Evolutionary conservation across 257 asterid genomes (phyloP), one percentile per base, ranked within the genome.

Genomic region (Gentiana macrophylla): DNA sequence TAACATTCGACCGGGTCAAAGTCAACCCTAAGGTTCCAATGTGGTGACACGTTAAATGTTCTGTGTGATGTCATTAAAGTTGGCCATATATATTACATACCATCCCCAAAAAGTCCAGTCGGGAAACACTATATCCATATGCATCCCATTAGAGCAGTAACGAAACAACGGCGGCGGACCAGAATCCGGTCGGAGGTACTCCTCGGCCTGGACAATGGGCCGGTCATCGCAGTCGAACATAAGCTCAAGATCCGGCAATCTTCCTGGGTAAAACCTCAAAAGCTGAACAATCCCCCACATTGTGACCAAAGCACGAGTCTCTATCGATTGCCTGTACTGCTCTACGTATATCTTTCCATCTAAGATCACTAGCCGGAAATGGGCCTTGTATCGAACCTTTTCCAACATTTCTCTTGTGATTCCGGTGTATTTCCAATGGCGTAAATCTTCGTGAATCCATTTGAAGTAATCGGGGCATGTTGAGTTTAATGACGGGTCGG

Each of bases 31-130:
- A 94, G 97, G 61, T 89, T 86, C 49, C 97, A 72, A 54, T 35
- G 60, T 5, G 8, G 32, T 67, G 46, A n/a, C 77, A 59, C 15
- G 37, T 55, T 41, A 41, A 41, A 41, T 63, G 74, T 77, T 89
- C 24, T 61, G 74, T 1, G 50, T n/a, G 0, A 53, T 32, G 0
- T 52, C 46, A 5, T 35, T 54, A 5, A 6, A 46, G n/a, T 52
- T 59, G 6, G 63, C 68, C 2, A 72, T 62, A 7, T 68, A 68
- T n/a, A 55, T 32, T 32, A 72, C 5, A 32, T 86, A 89, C 97
- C 95, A 89, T 81, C 97, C 97, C 97, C 97, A 89, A 75, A 83
- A 89, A 74, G 97, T 74, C 97, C 97, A 89, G 57, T 88, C 97
- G 52, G 95, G 97, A 49, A 85, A 81, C 49, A 80, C 87, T 41